Evolutionary conservation across 164 flowering plant genomes (phyloP).

Genomic region (Saururus chinensis): DNA sequence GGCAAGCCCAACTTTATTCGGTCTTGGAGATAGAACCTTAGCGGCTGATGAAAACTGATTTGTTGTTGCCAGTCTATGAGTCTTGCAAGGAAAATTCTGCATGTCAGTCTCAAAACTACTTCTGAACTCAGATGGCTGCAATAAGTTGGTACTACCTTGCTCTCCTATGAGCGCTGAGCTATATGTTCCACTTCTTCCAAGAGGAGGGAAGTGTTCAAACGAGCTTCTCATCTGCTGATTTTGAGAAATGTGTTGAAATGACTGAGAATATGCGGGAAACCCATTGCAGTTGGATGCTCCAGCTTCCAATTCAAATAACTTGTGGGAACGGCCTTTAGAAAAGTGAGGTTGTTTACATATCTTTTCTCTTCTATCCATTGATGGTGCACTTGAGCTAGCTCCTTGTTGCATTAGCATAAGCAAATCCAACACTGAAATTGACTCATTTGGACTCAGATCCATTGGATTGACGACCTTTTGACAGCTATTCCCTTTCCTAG

Average conservation of each 20-base stretch:
- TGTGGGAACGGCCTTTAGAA: conserved; percentile 15
- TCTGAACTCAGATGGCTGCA: conserved; percentile 9
- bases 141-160: conserved; percentile 4
- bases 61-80: conserved; percentile 17
- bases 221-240: conserved; percentile 7
- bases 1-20: too few species aligned
- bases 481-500: conserved; percentile 20
- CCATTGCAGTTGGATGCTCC: conserved; percentile 12
- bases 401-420: conserved; percentile 60
- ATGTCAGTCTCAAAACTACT: conserved; percentile 4
- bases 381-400: conserved; percentile 19
- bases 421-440: conserved; percentile 58
- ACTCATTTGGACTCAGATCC: conserved; percentile 44
- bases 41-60: too few species aligned
- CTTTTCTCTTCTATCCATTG: conserved; percentile 8
- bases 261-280: conserved; percentile 6
- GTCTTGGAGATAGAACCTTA: too few species aligned
- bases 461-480: conserved; percentile 16
- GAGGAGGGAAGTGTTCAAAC: too few species aligned
- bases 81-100: conserved; percentile 5
- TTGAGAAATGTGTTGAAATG: conserved; percentile 19
- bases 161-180: conserved; percentile 16
- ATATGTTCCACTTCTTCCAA: too few species aligned
- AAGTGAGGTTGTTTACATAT: conserved; percentile 19
- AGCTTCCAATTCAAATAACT: conserved; percentile 12